These are phyloP conservation scores for Adansonia digitata DNA, from an alignment of 345 rosid species.

Conservation along the genomic window DNA sequence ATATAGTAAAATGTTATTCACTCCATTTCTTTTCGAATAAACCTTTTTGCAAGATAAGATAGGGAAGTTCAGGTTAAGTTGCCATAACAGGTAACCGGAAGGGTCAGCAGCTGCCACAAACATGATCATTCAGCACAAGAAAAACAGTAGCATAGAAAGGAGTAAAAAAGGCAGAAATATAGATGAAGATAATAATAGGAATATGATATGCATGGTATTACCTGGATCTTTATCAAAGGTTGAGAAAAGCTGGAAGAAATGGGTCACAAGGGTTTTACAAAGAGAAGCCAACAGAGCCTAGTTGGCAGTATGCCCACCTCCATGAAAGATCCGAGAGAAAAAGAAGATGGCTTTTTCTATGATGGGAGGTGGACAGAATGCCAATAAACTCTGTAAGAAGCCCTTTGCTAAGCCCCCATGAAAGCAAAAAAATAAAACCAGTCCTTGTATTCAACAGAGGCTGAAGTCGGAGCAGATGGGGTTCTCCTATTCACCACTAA, in stretches of 20 bases:
- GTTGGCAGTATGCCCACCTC: conserved; percentile 96
- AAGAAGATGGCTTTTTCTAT: neutral
- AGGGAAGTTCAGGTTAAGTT: conserved; percentile 3
- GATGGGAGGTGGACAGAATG: conserved; percentile 99
- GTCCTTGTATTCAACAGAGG: conserved; percentile 9
- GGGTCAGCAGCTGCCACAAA: neutral
- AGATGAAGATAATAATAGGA: neutral
- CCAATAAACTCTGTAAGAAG: conserved; percentile 80
- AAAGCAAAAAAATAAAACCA: conserved; percentile 22
- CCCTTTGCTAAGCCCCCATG: conserved; percentile 88
- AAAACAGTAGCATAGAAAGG: neutral
- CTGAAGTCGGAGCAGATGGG: no score
- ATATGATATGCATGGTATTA: conserved; percentile 9
- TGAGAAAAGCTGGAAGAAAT: neutral
- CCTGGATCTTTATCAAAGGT: conserved; percentile 14
- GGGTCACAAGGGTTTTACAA: conserved; percentile 62
- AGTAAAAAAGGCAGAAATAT: neutral
- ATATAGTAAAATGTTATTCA: neutral
- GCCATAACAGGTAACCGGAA: neutral
- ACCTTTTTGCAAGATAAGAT: neutral
- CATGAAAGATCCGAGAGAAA: conserved; percentile 11
- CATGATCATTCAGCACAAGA: neutral
- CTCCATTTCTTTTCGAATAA: neutral
- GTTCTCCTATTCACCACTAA: no score
- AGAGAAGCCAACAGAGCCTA: conserved; percentile 76